Evolutionary conservation across 345 rosid genomes (phyloP).

Genomic region (Mercurialis annua): DNA sequence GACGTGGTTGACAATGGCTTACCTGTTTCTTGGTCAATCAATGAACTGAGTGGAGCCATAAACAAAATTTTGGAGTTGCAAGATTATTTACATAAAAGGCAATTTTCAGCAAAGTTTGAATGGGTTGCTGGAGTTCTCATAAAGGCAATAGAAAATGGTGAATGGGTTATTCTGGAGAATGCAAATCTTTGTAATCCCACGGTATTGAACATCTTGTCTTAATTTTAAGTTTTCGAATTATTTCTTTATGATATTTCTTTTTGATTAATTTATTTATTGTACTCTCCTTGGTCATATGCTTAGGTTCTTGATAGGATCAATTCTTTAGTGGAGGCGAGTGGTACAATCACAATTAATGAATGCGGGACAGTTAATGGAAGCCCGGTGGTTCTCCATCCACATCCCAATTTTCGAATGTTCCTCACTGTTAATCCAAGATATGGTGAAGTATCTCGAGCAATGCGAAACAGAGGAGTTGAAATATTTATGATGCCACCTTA

Average conservation of each 20-base stretch:
- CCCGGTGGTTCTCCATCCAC: constrained; percentile 73
- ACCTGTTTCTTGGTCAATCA: constrained; percentile 47
- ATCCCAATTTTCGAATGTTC: constrained; percentile 81
- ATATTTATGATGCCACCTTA: constrained; percentile 87
- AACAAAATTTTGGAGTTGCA: constrained; percentile 56
- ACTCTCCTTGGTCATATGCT: constrained; percentile 6
- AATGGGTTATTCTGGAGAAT: constrained; percentile 86
- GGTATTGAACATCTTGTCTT: constrained; percentile 38
- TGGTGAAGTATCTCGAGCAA: constrained; percentile 96
- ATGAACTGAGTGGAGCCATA: constrained; percentile 47
- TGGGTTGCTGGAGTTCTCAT: constrained; percentile 82
- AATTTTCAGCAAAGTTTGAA: constrained; percentile 75
- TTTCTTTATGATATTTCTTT: constrained; percentile 5
- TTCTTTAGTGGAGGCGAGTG: constrained; percentile 88
- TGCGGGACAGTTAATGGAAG: constrained; percentile 83
- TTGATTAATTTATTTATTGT: neutral
- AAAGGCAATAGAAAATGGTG: constrained; percentile 93
- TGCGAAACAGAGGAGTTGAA: constrained; percentile 98
- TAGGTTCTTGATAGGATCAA: constrained; percentile 98
- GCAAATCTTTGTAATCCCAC: constrained; percentile 98
- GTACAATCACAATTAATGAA: constrained; percentile 85
- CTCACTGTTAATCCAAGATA: constrained; percentile 79
- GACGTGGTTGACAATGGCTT: constrained; percentile 37
- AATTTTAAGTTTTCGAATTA: constrained; percentile 12
- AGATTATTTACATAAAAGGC: constrained; percentile 34